A percentile compares a stretch with the other conserved stretches of the same genome.
phyloP scores from a whole-genome alignment of 2,329 filamentous ascomycete species.

The Epichloe sibirici region DNA sequence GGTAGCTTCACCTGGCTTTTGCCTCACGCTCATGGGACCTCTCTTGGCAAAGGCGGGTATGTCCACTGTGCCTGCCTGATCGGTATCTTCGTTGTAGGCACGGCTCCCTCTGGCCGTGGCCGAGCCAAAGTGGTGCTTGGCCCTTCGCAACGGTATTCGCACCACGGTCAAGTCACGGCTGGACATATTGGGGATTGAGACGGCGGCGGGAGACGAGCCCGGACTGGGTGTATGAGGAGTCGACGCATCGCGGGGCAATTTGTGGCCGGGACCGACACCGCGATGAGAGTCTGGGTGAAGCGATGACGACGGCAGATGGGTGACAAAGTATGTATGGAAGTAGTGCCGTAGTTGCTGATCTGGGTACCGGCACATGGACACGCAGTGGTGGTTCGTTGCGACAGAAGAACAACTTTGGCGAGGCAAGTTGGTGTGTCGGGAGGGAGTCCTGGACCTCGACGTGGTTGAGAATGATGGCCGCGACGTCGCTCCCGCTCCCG shows the following conservation, averaged over 20 bases:
- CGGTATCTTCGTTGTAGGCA: slow-evolving; percentile 84
- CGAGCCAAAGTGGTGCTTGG: slow-evolving; percentile 91
- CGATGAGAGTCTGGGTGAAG: slow-evolving; percentile 73
- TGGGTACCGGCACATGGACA: background rate
- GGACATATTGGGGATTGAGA: slow-evolving; percentile 46
- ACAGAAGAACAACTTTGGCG: background rate
- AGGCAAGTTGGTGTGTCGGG: background rate
- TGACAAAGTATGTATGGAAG: slow-evolving; percentile 97
- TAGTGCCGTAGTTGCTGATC: slow-evolving; percentile 9
- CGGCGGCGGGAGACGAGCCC: slow-evolving; percentile 42
- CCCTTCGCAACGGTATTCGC: slow-evolving; percentile 81
- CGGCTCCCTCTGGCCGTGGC: slow-evolving; percentile 68
- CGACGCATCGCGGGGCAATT: slow-evolving; percentile 74
- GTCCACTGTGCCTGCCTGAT: slow-evolving; percentile 87
- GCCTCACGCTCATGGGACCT: slow-evolving; percentile 51
- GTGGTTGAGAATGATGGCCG: background rate
- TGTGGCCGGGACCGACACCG: slow-evolving; percentile 58
- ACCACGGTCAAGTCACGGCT: slow-evolving; percentile 81
- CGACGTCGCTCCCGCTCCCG: background rate
- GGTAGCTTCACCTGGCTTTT: slow-evolving; percentile 46
- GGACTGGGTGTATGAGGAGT: slow-evolving; percentile 55
- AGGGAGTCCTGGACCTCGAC: background rate
- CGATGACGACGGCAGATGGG: slow-evolving; percentile 85
- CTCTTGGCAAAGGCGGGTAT: slow-evolving; percentile 86
- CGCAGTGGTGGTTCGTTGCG: slow-evolving; percentile 1